A percentile compares a stretch with the other conserved stretches of the same genome.
Conservation (phyloP, 305 asterid species). For the Rubia occidens region DNA sequence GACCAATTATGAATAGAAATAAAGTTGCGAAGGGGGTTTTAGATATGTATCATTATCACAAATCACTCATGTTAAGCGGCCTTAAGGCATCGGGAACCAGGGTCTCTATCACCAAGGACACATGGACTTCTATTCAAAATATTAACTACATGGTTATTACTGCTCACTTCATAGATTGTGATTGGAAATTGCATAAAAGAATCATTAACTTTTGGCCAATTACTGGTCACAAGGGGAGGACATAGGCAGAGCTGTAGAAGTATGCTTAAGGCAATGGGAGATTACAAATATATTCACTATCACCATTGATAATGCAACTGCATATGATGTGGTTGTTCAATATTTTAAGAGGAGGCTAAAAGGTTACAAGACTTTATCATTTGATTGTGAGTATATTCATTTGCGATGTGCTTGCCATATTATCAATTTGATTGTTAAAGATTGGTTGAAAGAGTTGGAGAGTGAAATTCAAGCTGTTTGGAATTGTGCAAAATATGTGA, state of each 20-base stretch:
- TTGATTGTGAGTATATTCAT: not conserved
- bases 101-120: not conserved
- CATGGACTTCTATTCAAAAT: not conserved
- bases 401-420: not conserved
- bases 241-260: not conserved
- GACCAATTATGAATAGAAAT: no score
- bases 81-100: no score
- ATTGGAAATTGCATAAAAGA: not conserved
- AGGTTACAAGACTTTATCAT: not conserved
- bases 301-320: not conserved
- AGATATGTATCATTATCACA: no score
- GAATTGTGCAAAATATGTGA: not conserved
- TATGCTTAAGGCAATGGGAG: not conserved
- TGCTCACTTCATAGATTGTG: not conserved
- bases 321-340: not conserved
- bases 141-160: not conserved
- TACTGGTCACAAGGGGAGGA: not conserved
- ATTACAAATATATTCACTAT: no score
- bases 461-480: not conserved
- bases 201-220: not conserved
- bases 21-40: no score
- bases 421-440: not conserved
- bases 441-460: not conserved
- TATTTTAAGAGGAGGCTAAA: not conserved
- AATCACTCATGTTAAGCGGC: no score